Conservation (phyloP, 441 rosid species). For the Mallotus japonicus region DNA sequence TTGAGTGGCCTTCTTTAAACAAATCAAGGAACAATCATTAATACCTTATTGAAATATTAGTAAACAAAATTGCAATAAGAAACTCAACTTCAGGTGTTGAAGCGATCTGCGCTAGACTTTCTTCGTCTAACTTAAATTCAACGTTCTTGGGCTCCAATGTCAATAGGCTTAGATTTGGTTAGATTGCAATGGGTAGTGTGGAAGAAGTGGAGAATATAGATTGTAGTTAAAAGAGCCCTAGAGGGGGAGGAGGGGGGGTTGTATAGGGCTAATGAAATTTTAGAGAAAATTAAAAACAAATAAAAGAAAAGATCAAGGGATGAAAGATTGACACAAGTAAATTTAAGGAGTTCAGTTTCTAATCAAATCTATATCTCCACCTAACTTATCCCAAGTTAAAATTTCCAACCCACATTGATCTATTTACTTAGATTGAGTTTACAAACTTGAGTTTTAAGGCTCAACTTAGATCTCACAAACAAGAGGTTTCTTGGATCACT, state of each 20-base stretch:
- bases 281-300: too few species aligned
- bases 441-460: too few species aligned
- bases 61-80: slow-evolving; percentile 75
- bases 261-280: too few species aligned
- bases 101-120: slow-evolving; percentile 71
- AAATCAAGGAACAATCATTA: slow-evolving; percentile 77
- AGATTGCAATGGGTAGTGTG: slow-evolving; percentile 63
- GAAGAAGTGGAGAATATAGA: slow-evolving; percentile 43
- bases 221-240: slow-evolving; percentile 26
- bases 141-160: slow-evolving; percentile 77
- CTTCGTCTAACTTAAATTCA: slow-evolving; percentile 83
- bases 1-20: slow-evolving; percentile 91
- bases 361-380: too few species aligned
- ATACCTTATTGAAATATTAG: slow-evolving; percentile 75
- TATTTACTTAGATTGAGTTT: too few species aligned
- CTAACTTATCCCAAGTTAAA: too few species aligned
- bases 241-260: slow-evolving; percentile 20
- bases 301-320: too few species aligned
- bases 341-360: too few species aligned
- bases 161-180: slow-evolving; percentile 51
- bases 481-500: too few species aligned
- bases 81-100: slow-evolving; percentile 73
- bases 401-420: too few species aligned
- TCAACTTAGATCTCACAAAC: too few species aligned
- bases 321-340: too few species aligned